These are phyloP conservation scores for Cutaneotrichosporon cutaneum DNA, from an alignment of 1,284 basidiomycete species.

Conservation along the genomic window DNA sequence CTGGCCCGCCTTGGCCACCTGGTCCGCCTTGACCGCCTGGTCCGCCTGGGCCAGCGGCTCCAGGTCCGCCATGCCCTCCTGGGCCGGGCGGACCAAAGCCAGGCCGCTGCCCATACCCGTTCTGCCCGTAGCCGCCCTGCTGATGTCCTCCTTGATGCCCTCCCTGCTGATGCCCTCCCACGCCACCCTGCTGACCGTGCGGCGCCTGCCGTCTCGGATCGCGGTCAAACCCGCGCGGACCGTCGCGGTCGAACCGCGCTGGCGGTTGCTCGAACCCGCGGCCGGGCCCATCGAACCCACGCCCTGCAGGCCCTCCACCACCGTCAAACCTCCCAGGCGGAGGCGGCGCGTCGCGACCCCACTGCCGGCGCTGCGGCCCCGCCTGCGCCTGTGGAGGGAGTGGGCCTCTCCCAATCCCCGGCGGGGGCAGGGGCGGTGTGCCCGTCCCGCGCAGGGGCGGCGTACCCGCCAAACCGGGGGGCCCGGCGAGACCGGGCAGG, in stretches of 20 bases:
- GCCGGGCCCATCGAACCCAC: background rate
- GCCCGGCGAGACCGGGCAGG: constrained; percentile 10
- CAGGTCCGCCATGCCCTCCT: background rate
- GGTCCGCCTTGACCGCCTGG: constrained; percentile 13
- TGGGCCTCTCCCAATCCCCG: constrained; percentile 1
- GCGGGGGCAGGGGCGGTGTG: background rate
- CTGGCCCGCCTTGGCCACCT: constrained; percentile 4
- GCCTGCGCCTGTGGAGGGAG: background rate
- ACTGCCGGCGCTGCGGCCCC: constrained; percentile 11
- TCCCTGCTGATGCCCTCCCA: background rate
- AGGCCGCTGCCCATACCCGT: background rate
- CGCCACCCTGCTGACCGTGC: background rate
- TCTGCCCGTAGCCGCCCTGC: constrained; percentile 8
- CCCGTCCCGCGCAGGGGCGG: background rate
- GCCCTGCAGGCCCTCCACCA: constrained; percentile 26
- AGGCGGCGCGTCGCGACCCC: constrained; percentile 35
- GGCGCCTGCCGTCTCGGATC: background rate
- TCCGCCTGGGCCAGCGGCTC: constrained; percentile 3
- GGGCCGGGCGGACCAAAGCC: background rate
- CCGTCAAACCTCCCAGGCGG: constrained; percentile 11
- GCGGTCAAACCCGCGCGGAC: constrained; percentile 10
- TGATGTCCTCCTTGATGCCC: no score
- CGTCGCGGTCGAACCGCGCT: constrained; percentile 21
- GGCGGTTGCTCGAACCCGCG: background rate
- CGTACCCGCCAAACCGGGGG: background rate